These are phyloP conservation scores for Solanum pinnatisectum DNA, from an alignment of 257 asterid species.

Conservation along the genomic window DNA sequence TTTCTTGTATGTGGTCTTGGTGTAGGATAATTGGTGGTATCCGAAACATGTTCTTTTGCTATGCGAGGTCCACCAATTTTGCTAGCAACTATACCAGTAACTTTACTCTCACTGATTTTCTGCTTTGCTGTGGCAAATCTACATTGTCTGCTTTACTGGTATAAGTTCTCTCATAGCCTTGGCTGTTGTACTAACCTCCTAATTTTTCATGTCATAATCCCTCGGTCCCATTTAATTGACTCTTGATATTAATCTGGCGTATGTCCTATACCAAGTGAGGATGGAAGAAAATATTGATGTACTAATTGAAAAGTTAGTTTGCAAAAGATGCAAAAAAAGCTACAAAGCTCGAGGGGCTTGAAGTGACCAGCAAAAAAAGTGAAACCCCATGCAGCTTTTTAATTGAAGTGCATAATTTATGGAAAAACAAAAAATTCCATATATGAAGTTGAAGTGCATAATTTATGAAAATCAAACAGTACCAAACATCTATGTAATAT, in stretches of 20 bases:
- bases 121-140: conserved; percentile 79
- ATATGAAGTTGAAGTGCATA: background rate
- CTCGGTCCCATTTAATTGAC: background rate
- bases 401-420: background rate
- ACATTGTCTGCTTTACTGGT: conserved; percentile 99
- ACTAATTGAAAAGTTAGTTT: background rate
- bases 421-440: background rate
- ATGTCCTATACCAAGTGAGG: background rate
- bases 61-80: too few species aligned
- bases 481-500: background rate
- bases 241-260: background rate
- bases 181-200: background rate
- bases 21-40: too few species aligned
- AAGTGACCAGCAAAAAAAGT: background rate
- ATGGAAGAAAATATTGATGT: background rate
- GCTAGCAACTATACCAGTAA: too few species aligned
- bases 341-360: background rate
- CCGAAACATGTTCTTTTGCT: too few species aligned
- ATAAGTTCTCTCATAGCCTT: background rate
- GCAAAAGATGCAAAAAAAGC: background rate
- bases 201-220: background rate
- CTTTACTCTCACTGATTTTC: too few species aligned
- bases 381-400: background rate
- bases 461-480: background rate
- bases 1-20: too few species aligned